Evolutionary conservation across 192 early-diverging fungal genomes (phyloP), one percentile per base, ranked within the genome.

Genomic region (Podila verticillata): DNA sequence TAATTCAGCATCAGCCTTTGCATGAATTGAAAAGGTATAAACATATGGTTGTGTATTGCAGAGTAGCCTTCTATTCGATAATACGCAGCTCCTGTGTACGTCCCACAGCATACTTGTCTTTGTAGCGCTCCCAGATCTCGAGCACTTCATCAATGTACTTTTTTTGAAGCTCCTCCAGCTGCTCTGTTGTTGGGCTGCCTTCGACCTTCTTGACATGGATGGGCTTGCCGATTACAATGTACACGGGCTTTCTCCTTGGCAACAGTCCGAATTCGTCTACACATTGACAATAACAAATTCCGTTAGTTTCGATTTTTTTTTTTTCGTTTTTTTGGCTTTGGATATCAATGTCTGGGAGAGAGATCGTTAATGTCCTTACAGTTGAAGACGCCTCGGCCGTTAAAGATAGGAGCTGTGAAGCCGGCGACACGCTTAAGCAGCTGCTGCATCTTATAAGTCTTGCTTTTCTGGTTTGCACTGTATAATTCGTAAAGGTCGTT

Each of bases 401-500:
- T 89, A 75, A 96, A 93, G 15, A 96, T 68, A 22, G 93, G 86
- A 17, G 93, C 57, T 0, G 93, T 95, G 65, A 91, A 93, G 17
- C 93, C 93, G 24, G 82, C 85, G 2, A 86, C 15, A 12, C 83
- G 83, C 67, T 95, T 90, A 66, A 95, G 78, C 7, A 86, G 66
- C 57, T 86, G 85, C 74, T 98, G 95, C 54, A 95, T 74, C 31
- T 75, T 74, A 34, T 89, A 87, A 5, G 92, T 58, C 49, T 75
- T 71, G 20, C 92, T 89, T 20, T 89, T 94, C 8, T 89, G 73
- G 2, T 82, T 82, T 68, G 93, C 95, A 63, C 78, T 84, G 17
- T 92, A 84, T 17, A 94, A 91, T 39, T 93, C 87, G 78, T 93
- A 98, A 22, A 96, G 82, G 19, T 96, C 92, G 83, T 94, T 96